Conservation (phyloP, 176 grass and related monocot species). For the Elaeis guineensis region DNA sequence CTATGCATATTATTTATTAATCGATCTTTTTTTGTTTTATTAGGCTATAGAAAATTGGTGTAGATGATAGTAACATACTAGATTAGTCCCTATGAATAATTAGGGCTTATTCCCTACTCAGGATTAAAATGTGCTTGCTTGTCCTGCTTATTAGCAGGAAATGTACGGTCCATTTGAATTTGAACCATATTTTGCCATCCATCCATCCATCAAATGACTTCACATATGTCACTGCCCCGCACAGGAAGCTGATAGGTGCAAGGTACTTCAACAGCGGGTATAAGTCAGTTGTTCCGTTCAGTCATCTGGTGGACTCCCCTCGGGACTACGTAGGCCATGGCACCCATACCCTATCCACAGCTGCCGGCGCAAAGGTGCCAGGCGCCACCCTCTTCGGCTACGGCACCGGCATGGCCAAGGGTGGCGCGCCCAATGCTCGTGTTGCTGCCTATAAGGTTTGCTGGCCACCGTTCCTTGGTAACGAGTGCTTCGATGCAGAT, state of each 20-base stretch:
- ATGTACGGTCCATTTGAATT: slow-evolving; percentile 14
- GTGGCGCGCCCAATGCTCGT: slow-evolving; percentile 50
- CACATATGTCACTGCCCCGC: background rate
- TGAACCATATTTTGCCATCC: background rate
- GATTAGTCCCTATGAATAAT: no score
- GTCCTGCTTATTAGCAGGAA: no score
- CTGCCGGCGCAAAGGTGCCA: slow-evolving; percentile 42
- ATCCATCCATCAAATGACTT: no score
- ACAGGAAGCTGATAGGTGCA: slow-evolving; percentile 79
- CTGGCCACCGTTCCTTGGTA: slow-evolving; percentile 76
- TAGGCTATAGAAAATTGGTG: no score
- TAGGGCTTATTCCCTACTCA: no score
- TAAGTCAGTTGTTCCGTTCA: slow-evolving; percentile 19
- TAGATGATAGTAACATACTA: no score
- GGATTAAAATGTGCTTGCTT: no score
- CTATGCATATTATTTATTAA: no score
- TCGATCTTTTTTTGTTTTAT: no score
- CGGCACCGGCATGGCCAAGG: slow-evolving; percentile 84
- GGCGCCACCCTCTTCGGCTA: slow-evolving; percentile 65
- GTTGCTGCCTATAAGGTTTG: slow-evolving; percentile 88
- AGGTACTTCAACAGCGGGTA: slow-evolving; percentile 88
- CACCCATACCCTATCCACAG: slow-evolving; percentile 91
- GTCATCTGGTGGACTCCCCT: slow-evolving; percentile 18
- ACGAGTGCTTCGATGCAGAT: slow-evolving; percentile 89
- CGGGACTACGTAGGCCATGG: slow-evolving; percentile 80